Conservation (phyloP, 2,329 filamentous ascomycete species). For the Fusarium lateritium region DNA sequence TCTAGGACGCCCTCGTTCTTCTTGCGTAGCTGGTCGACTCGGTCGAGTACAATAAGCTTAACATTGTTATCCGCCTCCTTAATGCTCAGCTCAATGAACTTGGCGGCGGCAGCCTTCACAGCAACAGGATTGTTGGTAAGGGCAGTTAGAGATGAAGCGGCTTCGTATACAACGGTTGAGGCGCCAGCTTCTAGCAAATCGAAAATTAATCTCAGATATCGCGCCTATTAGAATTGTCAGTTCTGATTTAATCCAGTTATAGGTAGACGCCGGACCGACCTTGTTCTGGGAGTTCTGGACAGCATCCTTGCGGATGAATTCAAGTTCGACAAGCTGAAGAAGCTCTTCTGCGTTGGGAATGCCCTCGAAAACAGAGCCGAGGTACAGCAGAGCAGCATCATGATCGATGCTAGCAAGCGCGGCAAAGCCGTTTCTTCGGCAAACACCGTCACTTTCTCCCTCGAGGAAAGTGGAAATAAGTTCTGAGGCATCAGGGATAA, state of each 20-base stretch:
- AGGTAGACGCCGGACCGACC: conserved; percentile 62
- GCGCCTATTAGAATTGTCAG: conserved; percentile 68
- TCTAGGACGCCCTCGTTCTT: conserved; percentile 94
- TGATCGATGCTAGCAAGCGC: conserved; percentile 93
- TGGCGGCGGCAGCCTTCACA: conserved; percentile 94
- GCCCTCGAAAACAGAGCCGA: conserved; percentile 91
- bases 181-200: conserved; percentile 93
- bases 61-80: conserved; percentile 99
- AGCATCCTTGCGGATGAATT: conserved; percentile 99
- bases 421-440: conserved; percentile 97
- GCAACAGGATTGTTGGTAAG: conserved; percentile 97
- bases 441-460: conserved; percentile 91
- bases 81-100: conserved; percentile 97
- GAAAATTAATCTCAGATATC: conserved; percentile 94
- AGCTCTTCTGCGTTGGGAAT: conserved; percentile 96
- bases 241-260: conserved; percentile 45
- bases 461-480: conserved; percentile 92
- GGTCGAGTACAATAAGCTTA: conserved; percentile 96
- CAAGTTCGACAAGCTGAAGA: conserved; percentile 91
- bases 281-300: conserved; percentile 95
- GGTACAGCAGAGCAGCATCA: conserved; percentile 89
- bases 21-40: conserved; percentile 88
- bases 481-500: conserved; percentile 96
- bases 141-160: conserved; percentile 92
- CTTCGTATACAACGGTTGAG: conserved; percentile 97